phyloP scores from a whole-genome alignment of 495 filamentous ascomycete species.

The Hapsidospora chrysogenum region DNA sequence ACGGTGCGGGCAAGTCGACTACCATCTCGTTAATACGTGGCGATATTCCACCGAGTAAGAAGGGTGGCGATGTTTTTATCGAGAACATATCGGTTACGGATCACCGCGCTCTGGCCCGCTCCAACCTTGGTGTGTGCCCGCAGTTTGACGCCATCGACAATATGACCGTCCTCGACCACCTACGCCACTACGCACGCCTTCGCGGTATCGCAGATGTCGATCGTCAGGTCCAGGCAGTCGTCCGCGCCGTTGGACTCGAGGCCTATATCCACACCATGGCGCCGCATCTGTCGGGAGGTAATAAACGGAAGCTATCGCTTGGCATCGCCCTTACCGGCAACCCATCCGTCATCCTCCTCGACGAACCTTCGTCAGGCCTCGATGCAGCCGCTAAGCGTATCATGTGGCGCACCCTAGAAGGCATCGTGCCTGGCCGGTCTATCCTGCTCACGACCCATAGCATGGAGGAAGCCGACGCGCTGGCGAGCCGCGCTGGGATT shows the following conservation, averaged over 20 bases:
- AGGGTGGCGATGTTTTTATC: conserved; percentile 31
- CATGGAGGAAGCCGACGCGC: conserved; percentile 53
- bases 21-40: conserved; percentile 59
- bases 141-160: conserved; percentile 43
- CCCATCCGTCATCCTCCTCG: conserved; percentile 45
- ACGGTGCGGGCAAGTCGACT: conserved; percentile 64
- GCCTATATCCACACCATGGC: conserved; percentile 35
- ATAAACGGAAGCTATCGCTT: conserved; percentile 47
- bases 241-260: conserved; percentile 30
- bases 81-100: conserved; percentile 7
- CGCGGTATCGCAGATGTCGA: conserved; percentile 38
- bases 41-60: conserved; percentile 37
- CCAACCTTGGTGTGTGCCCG: conserved; percentile 49
- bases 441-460: conserved; percentile 45
- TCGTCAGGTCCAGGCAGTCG: conserved; percentile 34
- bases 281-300: conserved; percentile 43
- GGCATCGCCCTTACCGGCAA: conserved; percentile 52
- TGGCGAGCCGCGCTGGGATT: conserved; percentile 44
- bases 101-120: conserved; percentile 36
- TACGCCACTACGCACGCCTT: conserved; percentile 44
- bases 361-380: conserved; percentile 46
- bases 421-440: conserved; percentile 30
- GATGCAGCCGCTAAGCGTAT: conserved; percentile 45
- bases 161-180: conserved; percentile 44
- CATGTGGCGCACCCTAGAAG: conserved; percentile 41